Conservation (phyloP, 73 alveolate genomes). For the Tetrahymena thermophila region DNA sequence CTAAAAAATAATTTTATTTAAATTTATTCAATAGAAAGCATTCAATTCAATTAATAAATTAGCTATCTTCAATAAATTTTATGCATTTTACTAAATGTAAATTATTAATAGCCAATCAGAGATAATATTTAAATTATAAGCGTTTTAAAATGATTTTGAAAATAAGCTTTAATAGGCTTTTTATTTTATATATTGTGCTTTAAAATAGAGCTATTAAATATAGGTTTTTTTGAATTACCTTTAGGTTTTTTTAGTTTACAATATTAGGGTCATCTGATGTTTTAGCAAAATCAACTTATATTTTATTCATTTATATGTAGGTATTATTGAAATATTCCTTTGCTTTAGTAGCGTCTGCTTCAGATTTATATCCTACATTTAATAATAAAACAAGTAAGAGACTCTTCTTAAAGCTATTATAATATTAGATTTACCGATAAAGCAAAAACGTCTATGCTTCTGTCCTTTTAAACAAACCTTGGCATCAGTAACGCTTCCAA, state of each 20-base stretch:
- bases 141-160: no score
- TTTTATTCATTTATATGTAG: neutral
- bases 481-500: constrained; percentile 14
- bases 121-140: no score
- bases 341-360: neutral
- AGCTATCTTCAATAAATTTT: no score
- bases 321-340: neutral
- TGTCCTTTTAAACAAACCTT: constrained; percentile 3
- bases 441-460: constrained; percentile 29
- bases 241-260: neutral
- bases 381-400: neutral
- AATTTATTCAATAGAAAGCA: no score
- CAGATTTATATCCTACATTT: neutral
- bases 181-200: neutral
- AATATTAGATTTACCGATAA: constrained; percentile 2
- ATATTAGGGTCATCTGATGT: neutral
- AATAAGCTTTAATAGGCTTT: neutral
- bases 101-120: no score
- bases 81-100: no score
- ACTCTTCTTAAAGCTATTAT: neutral
- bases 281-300: neutral
- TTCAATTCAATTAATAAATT: no score
- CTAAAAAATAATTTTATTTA: neutral
- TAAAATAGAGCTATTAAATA: neutral
- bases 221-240: neutral